A percentile compares a stretch with the other conserved stretches of the same genome.
phyloP scores from a whole-genome alignment of 805 yeast genomes.

The Candida mattraensis region DNA sequence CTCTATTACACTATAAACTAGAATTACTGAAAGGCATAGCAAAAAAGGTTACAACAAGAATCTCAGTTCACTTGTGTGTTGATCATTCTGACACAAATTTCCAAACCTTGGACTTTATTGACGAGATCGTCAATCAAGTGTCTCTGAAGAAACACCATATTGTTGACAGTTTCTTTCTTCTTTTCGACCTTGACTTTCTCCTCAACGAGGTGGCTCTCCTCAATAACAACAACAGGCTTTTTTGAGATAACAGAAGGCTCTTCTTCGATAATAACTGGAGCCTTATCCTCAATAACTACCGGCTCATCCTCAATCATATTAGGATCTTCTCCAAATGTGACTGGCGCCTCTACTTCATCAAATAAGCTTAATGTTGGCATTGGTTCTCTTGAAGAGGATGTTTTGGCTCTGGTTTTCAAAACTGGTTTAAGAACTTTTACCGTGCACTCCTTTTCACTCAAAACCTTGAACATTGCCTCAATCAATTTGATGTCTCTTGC shows the following conservation, averaged over 20 bases:
- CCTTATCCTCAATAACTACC: too few species aligned
- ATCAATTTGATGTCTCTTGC: conserved; percentile 14
- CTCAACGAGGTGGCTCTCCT: too few species aligned
- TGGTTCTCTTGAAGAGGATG: background rate
- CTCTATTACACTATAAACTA: too few species aligned
- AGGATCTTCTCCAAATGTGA: too few species aligned
- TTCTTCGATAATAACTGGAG: too few species aligned
- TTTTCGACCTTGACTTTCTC: conserved; percentile 6
- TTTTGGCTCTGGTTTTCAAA: background rate
- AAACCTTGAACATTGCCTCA: conserved; percentile 11
- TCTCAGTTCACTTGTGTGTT: conserved; percentile 1
- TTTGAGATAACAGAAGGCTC: too few species aligned
- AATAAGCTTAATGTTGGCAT: too few species aligned
- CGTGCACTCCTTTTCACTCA: conserved; percentile 1
- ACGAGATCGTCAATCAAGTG: conserved; percentile 13
- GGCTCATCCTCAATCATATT: too few species aligned
- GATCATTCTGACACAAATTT: conserved; percentile 11
- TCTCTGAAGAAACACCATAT: conserved; percentile 1
- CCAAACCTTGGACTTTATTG: conserved; percentile 15
- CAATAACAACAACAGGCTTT: too few species aligned
- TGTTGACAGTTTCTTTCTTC: conserved; percentile 1
- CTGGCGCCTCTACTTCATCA: too few species aligned
- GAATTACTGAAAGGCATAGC: conserved; percentile 1
- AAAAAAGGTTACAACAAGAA: background rate
- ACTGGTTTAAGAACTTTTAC: conserved; percentile 12